Conservation (phyloP, 2,329 filamentous ascomycete genomes). For the Fusarium decemcellulare region DNA sequence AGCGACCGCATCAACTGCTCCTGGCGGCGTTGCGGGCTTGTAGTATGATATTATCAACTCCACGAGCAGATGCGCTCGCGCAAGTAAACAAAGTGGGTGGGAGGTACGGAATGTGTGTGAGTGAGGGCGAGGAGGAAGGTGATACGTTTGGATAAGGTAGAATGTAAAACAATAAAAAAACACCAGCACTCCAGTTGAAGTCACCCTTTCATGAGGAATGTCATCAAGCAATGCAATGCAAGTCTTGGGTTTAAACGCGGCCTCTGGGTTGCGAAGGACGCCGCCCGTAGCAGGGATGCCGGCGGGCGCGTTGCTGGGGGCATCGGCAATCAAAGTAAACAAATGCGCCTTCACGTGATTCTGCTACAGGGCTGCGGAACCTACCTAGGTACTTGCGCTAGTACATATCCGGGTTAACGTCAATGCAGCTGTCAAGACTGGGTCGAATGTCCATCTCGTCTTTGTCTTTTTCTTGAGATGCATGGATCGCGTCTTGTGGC, state of each 20-base stretch:
- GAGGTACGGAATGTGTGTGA: conserved; percentile 1
- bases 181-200: conserved; percentile 41
- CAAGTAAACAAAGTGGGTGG: conserved; percentile 44
- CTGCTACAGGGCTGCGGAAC: neutral
- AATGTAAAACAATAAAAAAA: conserved; percentile 42
- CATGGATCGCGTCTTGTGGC: conserved; percentile 23
- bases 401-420: conserved; percentile 24
- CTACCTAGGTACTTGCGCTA: conserved; percentile 17
- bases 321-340: conserved; percentile 44
- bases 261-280: conserved; percentile 26
- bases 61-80: conserved; percentile 30
- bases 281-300: conserved; percentile 39
- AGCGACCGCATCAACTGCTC: conserved; percentile 46
- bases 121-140: conserved; percentile 9
- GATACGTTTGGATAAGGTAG: conserved; percentile 7
- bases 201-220: conserved; percentile 44
- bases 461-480: conserved; percentile 11
- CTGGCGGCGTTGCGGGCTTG: conserved; percentile 33
- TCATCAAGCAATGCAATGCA: conserved; percentile 45
- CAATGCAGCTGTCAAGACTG: conserved; percentile 24
- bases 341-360: conserved; percentile 44
- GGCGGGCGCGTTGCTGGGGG: conserved; percentile 47
- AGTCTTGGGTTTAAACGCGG: conserved; percentile 26
- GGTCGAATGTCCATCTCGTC: conserved; percentile 19
- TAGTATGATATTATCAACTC: conserved; percentile 20